Evolutionary conservation across 148 eudicot genomes (phyloP), one percentile per base, ranked within the genome.

Genomic region (Spergularia marina): DNA sequence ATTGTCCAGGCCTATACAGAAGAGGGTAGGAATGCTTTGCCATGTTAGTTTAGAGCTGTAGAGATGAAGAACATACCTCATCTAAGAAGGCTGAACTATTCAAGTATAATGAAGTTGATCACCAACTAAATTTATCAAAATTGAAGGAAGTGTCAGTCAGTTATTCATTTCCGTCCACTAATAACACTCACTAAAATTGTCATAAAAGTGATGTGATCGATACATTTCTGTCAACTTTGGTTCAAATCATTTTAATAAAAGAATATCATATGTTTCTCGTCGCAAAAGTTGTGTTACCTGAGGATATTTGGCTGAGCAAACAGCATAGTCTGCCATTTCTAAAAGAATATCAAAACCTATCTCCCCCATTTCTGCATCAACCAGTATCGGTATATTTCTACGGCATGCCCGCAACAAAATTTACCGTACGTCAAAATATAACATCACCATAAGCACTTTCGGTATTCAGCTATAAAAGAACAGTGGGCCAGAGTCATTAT

Each of bases 341-440:
- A 93, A 73, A 64, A 93, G 96, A 61, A 81, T 86, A 44, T 91
- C 92, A 76, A 91, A 80, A 11, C 94, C 94, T 72, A 89, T 90
- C 82, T 90, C 87, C 75, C 87, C 87, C 82, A 80, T 89, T 84
- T 93, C 98, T 59, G 98, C 94, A 83, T 93, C 98, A 84, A 93
- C 78, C 71, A 93, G 78, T 78, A 93, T 91, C 36, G 98, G 94
- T 71, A 93, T 93, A 72, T 82, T 69, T 81, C 78, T 85, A 62
- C 81, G 56, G 69, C 84, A 76, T 87, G 98, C 98, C 98, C 91
- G 93, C 76, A 84, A 84, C 72, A 88, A 82, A 86, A 75, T 67
- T 56, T 57, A 52, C 57, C 72, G 71, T 58, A 80, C 54, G 53
- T 68, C 67, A 53, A 12, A 41, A 2, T 59, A 15, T 53, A 61